Conservation (phyloP, 208 protist genomes). For the Crithidia bombi region DNA sequence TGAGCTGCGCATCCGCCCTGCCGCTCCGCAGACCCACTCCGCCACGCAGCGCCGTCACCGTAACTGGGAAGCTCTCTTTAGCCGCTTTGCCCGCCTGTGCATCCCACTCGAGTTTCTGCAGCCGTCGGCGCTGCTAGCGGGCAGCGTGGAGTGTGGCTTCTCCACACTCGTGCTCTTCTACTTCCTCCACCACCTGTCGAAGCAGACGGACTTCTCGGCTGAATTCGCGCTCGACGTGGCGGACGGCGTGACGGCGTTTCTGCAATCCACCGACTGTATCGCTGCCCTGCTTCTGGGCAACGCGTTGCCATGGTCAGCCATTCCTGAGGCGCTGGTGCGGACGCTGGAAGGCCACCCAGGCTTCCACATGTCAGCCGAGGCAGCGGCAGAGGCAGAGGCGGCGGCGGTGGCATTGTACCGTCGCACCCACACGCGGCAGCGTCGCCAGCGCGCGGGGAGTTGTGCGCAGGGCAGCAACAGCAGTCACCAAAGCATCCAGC, state of each 20-base stretch:
- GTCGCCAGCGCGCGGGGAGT: background rate
- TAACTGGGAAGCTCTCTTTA: slow-evolving; percentile 71
- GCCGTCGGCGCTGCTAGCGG: slow-evolving; percentile 36
- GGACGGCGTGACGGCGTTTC: slow-evolving; percentile 53
- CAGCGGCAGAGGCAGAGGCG: slow-evolving; percentile 22
- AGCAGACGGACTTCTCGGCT: slow-evolving; percentile 70
- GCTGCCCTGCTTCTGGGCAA: slow-evolving; percentile 64
- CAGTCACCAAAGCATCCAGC: background rate
- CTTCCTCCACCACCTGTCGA: slow-evolving; percentile 77
- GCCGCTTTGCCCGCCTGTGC: slow-evolving; percentile 44
- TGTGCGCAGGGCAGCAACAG: background rate
- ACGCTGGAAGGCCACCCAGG: slow-evolving; percentile 36
- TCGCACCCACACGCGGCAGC: background rate
- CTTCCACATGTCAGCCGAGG: slow-evolving; percentile 32
- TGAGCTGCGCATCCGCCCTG: slow-evolving; percentile 46
- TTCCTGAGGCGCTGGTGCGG: slow-evolving; percentile 51
- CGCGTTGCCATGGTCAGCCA: slow-evolving; percentile 47
- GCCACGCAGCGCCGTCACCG: slow-evolving; percentile 47
- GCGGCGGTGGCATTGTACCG: slow-evolving; percentile 37
- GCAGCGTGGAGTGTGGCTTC: slow-evolving; percentile 61
- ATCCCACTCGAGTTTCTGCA: slow-evolving; percentile 63
- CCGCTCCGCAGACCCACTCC: slow-evolving; percentile 67
- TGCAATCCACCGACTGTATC: slow-evolving; percentile 83
- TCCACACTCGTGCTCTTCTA: slow-evolving; percentile 80
- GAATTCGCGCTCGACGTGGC: slow-evolving; percentile 81